Evolutionary conservation across 2,329 filamentous ascomycete genomes (phyloP), one percentile per base, ranked within the genome.

Genomic region (Colletotrichum orbiculare): DNA sequence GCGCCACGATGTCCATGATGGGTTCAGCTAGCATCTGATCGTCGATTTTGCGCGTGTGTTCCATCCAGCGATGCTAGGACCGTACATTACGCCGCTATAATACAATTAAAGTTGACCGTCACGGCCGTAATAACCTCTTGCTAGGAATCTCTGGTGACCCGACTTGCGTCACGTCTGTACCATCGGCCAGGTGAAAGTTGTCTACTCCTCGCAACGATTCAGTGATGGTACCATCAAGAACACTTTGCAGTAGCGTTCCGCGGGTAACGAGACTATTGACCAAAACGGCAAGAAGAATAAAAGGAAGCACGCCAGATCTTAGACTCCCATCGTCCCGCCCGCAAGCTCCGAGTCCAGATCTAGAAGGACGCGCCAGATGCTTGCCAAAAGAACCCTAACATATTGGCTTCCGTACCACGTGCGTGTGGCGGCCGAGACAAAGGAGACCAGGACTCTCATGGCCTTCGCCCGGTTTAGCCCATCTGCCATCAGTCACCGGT

Each of bases 11-110:
- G 43, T 70, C 67, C 60, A 71, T 70, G 35, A 73, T 48, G 5
- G 68, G 56, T 45, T 73, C 71, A 4, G 69, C 70, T 3, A 71
- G 46, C 2, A 74, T 59, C 25, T 73, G 71, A 10, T 72, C 70
- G 1, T 67, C 66, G 0, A 68, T 68, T 41, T 66, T 61, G 2
- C 71, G 69, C 2, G 69, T 69, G 62, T 68, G 73, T 6, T 71
- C 64, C 2, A 68, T 72, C 46, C 72, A 73, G 57, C 73, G 72
- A 8, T 68, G 66, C 56, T 73, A 71, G 6, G 68, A 70, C 67
- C 68, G 71, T 67, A 71, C 69, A 43, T 70, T 25, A 25, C 25
- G 25, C 58, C 1, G 63, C 70, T 1, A 64, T 68, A 13, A 71
- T 73, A 33, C 70, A 61, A 8, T 71, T 69, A 37, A 74, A 71